A percentile compares a stretch with the other conserved stretches of the same genome.
Conservation (phyloP, 1,284 basidiomycete species). For the Volvariella surrecta region DNA sequence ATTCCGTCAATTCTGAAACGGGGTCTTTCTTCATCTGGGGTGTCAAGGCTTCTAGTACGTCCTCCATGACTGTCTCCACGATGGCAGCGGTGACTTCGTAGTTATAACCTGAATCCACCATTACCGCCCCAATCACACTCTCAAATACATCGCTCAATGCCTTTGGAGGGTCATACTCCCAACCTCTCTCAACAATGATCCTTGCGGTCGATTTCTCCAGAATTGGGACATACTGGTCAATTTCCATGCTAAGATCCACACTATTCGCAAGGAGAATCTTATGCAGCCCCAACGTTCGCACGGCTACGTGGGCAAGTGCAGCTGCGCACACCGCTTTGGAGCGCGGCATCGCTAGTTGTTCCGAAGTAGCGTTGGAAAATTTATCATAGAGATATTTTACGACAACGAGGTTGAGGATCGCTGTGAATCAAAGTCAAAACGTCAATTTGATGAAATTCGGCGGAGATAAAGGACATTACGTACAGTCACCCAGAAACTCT, state of each 20-base stretch:
- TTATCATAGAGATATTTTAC: conserved; percentile 64
- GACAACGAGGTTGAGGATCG: conserved; percentile 70
- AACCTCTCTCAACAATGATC: conserved; percentile 60
- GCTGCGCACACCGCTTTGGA: conserved; percentile 67
- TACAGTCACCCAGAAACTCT: conserved; percentile 83
- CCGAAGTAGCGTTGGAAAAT: conserved; percentile 63
- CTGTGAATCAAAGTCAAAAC: conserved; percentile 24
- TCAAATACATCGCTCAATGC: conserved; percentile 73
- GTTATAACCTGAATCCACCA: conserved; percentile 73
- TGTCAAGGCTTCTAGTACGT: conserved; percentile 46
- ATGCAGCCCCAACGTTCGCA: conserved; percentile 61
- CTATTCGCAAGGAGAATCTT: conserved; percentile 64
- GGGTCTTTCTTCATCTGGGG: conserved; percentile 59
- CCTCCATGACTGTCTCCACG: conserved; percentile 51
- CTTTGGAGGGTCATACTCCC: conserved; percentile 81
- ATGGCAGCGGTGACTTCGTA: conserved; percentile 55
- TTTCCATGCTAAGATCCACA: conserved; percentile 56
- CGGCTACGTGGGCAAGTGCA: conserved; percentile 60
- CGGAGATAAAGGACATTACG: conserved; percentile 15
- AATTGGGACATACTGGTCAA: conserved; percentile 49
- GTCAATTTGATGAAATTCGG: conserved; percentile 9
- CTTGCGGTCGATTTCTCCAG: conserved; percentile 44
- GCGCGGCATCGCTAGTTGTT: conserved; percentile 64
- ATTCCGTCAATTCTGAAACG: conserved; percentile 56
- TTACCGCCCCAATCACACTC: conserved; percentile 75